These are phyloP conservation scores for Harringtonia aguacate DNA, from an alignment of 2,329 filamentous ascomycete genomes.

Conservation along the genomic window DNA sequence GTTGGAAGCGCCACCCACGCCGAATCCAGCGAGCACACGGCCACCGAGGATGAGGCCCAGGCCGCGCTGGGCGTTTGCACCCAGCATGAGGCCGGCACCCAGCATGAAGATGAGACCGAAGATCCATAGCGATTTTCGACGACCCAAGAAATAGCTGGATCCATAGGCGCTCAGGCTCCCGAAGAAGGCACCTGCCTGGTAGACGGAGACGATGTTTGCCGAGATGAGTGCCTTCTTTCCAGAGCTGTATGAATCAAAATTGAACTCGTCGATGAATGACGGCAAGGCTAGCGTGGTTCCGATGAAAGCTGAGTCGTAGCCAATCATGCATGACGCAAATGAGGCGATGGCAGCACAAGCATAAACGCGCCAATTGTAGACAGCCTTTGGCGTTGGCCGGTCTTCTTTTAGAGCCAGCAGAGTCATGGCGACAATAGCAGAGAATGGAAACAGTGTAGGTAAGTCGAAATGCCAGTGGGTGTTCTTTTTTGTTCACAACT, in stretches of 20 bases:
- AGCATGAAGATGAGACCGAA: slow-evolving; percentile 56
- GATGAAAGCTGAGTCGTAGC: slow-evolving; percentile 66
- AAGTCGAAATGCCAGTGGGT: too few relatives aligned
- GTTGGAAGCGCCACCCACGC: slow-evolving; percentile 52
- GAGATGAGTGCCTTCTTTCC: slow-evolving; percentile 47
- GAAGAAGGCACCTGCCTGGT: slow-evolving; percentile 78
- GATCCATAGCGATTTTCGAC: slow-evolving; percentile 51
- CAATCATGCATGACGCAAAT: slow-evolving; percentile 46
- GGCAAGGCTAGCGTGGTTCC: slow-evolving; percentile 62
- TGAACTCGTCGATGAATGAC: slow-evolving; percentile 60
- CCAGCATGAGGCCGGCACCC: slow-evolving; percentile 64
- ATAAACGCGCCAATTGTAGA: slow-evolving; percentile 54
- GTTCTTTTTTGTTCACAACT: too few relatives aligned
- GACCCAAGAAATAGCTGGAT: slow-evolving; percentile 55
- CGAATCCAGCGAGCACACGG: slow-evolving; percentile 52
- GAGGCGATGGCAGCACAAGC: slow-evolving; percentile 41
- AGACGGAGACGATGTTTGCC: slow-evolving; percentile 69
- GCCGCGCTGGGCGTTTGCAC: slow-evolving; percentile 47
- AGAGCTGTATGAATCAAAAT: slow-evolving; percentile 39
- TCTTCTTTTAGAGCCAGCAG: slow-evolving; percentile 43
- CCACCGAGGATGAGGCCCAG: slow-evolving; percentile 54
- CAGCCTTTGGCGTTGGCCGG: slow-evolving; percentile 42
- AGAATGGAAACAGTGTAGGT: not conserved
- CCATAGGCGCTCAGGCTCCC: slow-evolving; percentile 61
- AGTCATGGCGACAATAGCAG: slow-evolving; percentile 15